phyloP scores from a whole-genome alignment of 2,329 filamentous ascomycete genomes.

The Laburnicola sp. region DNA sequence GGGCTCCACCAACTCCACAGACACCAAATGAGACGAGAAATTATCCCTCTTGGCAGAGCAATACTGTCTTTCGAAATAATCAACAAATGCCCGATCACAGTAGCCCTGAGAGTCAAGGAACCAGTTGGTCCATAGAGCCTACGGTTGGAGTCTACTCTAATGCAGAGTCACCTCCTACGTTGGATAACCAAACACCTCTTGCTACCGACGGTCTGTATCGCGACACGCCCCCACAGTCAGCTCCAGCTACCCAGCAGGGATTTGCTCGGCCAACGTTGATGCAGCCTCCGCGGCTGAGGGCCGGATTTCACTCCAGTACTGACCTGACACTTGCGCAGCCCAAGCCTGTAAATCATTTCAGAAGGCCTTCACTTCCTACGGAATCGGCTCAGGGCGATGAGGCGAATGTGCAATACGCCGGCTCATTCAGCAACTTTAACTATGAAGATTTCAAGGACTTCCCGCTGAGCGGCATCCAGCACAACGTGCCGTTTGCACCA shows the following conservation, averaged over 20 bases:
- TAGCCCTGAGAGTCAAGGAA: constrained; percentile 45
- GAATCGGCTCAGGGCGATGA: constrained; percentile 30
- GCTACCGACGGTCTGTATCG: constrained; percentile 43
- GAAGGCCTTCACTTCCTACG: constrained; percentile 43
- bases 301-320: constrained; percentile 39
- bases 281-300: constrained; percentile 38
- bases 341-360: constrained; percentile 39
- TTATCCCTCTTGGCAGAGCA: constrained; percentile 49
- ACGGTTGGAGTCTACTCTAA: constrained; percentile 37
- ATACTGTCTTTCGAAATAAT: constrained; percentile 33
- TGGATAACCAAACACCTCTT: constrained; percentile 38
- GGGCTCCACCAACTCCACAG: constrained; percentile 54
- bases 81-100: constrained; percentile 41
- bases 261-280: constrained; percentile 47
- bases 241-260: constrained; percentile 53
- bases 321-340: constrained; percentile 41
- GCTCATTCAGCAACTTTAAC: constrained; percentile 25
- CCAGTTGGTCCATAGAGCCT: constrained; percentile 43
- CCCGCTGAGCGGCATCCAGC: constrained; percentile 33
- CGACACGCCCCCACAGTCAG: constrained; percentile 56
- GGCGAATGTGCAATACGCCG: constrained; percentile 28
- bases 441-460: constrained; percentile 37
- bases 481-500: constrained; percentile 40
- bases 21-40: constrained; percentile 49
- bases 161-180: constrained; percentile 50